phyloP scores from a whole-genome alignment of 768 basidiomycete genomes.

The Phylloporus sp. region DNA sequence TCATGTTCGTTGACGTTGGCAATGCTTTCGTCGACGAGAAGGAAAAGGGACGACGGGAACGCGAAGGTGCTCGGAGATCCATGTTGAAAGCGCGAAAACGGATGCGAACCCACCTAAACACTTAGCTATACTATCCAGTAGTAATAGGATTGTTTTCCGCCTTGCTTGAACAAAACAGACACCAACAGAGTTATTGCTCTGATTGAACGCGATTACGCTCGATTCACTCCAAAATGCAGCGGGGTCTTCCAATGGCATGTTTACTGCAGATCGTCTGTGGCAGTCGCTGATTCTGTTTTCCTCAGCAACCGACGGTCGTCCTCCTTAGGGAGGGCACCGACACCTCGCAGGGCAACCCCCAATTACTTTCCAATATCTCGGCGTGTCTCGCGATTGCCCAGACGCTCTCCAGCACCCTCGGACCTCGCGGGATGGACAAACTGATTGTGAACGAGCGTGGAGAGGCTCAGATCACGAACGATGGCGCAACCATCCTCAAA shows the following conservation, averaged over 20 bases:
- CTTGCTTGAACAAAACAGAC: constrained; percentile 13
- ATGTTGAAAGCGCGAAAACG: constrained; percentile 30
- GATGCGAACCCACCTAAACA: constrained; percentile 12
- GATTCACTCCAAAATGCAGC: constrained; percentile 62
- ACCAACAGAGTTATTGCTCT: constrained; percentile 10
- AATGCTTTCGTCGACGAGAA: constrained; percentile 59
- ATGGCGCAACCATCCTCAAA: constrained; percentile 98
- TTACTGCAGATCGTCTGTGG: background rate
- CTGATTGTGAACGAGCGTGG: constrained; percentile 91
- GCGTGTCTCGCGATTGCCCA: constrained; percentile 92
- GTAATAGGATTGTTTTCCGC: background rate
- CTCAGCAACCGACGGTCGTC: constrained; percentile 94
- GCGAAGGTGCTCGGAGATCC: constrained; percentile 45
- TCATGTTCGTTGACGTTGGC: constrained; percentile 73
- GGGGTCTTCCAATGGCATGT: constrained; percentile 70
- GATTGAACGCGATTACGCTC: constrained; percentile 6
- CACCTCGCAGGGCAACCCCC: constrained; percentile 88
- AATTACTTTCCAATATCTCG: constrained; percentile 91
- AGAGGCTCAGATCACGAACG: constrained; percentile 97
- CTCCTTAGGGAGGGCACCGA: constrained; percentile 96
- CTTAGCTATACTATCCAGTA: constrained; percentile 1
- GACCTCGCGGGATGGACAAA: constrained; percentile 98
- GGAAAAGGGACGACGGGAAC: constrained; percentile 46
- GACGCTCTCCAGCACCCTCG: constrained; percentile 91
- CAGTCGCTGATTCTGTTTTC: constrained; percentile 15